Evolutionary conservation across 179 eudicot genomes (phyloP).

Genomic region (Vitellaria paradoxa): DNA sequence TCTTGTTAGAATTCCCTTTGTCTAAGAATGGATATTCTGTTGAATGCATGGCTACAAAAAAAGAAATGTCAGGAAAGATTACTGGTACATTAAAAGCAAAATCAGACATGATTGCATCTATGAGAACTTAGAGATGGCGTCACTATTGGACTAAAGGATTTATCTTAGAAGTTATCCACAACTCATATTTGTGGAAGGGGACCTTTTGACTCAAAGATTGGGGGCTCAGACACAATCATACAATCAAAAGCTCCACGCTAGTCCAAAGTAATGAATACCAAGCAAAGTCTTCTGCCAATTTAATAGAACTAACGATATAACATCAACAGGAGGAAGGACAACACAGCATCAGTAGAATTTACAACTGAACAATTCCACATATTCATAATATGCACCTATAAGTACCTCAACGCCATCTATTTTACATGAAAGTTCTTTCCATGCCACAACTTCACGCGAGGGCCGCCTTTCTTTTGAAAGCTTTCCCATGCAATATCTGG

Average conservation of each 20-base stretch:
- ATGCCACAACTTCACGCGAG: constrained; percentile 69
- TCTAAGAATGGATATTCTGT: background rate
- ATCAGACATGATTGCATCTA: background rate
- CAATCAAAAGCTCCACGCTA: background rate
- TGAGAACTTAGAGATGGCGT: background rate
- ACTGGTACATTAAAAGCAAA: background rate
- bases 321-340: background rate
- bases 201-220: background rate
- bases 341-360: background rate
- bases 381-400: constrained; percentile 3
- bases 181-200: background rate
- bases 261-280: background rate
- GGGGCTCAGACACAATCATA: background rate
- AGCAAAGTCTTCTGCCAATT: background rate
- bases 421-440: constrained; percentile 83
- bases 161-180: background rate
- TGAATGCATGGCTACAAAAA: background rate
- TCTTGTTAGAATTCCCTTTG: background rate
- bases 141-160: constrained; percentile 2
- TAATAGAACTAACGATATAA: background rate
- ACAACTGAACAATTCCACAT: background rate
- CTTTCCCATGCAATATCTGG: constrained; percentile 95
- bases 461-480: constrained; percentile 68
- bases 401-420: constrained; percentile 90
- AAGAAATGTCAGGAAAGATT: background rate